These are phyloP conservation scores for Sorghum bicolor DNA, from an alignment of 176 grass and related monocot genomes.

Conservation along the genomic window Sorghum_bicolor_NCBIv3 NC_012875.2:57549001-57549500, in stretches of 20 bases:
- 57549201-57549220: background rate
- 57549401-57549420: too few species aligned
- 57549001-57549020: constrained; percentile 12
- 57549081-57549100: constrained; percentile 12
- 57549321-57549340: background rate
- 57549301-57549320: background rate
- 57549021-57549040: background rate
- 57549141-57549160: constrained; percentile 10
- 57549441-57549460: background rate
- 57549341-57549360: background rate
- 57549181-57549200: constrained; percentile 23
- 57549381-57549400: too few species aligned
- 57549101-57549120: constrained; percentile 29
- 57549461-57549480: background rate
- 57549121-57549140: background rate
- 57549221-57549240: background rate
- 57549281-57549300: constrained; percentile 34
- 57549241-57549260: constrained; percentile 24
- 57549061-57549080: background rate
- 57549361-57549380: background rate
- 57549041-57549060: background rate
- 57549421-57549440: background rate
- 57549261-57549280: constrained; percentile 22
- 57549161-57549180: constrained; percentile 57
- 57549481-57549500: too few species aligned